Conservation (phyloP, 2,329 filamentous ascomycete species). For the Penicillium sclerotigenum region DNA sequence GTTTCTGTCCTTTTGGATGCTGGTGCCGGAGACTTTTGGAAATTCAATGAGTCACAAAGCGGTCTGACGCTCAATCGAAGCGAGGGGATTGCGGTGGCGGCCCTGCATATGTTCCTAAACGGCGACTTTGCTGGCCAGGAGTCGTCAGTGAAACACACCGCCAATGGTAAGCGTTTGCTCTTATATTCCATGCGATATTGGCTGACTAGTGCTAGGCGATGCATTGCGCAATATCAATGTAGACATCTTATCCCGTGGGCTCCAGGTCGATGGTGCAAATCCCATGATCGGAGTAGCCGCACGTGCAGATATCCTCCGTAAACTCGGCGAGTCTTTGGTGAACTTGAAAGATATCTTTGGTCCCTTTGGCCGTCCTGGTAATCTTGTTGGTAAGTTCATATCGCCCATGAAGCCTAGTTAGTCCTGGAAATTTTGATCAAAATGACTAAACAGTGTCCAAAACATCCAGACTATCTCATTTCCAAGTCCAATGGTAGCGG, state of each 20-base stretch:
- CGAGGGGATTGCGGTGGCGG: conserved; percentile 53
- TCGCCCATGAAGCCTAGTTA: not conserved
- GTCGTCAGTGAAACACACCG: conserved; percentile 17
- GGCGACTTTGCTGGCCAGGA: conserved; percentile 38
- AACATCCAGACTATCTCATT: conserved; percentile 41
- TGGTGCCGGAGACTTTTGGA: conserved; percentile 52
- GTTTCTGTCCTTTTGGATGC: conserved; percentile 59
- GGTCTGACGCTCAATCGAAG: conserved; percentile 40
- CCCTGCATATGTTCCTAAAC: conserved; percentile 50
- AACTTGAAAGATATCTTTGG: conserved; percentile 44
- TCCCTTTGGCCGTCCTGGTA: conserved; percentile 44
- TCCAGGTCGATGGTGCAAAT: conserved; percentile 47
- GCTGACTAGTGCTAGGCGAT: conserved; percentile 19
- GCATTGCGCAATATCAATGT: conserved; percentile 38
- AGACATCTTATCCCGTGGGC: conserved; percentile 36
- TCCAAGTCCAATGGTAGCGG: conserved; percentile 19
- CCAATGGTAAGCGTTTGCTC: conserved; percentile 35
- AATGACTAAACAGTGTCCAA: not conserved
- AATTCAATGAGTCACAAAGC: conserved; percentile 42
- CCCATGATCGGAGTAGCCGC: conserved; percentile 48
- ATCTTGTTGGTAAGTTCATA: conserved; percentile 46
- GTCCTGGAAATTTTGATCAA: no score
- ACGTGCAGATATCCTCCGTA: conserved; percentile 43
- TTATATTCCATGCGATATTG: not conserved
- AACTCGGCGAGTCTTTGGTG: conserved; percentile 44